phyloP scores from a whole-genome alignment of 78 protist genomes.

The Dictyostelium citrinum region DNA sequence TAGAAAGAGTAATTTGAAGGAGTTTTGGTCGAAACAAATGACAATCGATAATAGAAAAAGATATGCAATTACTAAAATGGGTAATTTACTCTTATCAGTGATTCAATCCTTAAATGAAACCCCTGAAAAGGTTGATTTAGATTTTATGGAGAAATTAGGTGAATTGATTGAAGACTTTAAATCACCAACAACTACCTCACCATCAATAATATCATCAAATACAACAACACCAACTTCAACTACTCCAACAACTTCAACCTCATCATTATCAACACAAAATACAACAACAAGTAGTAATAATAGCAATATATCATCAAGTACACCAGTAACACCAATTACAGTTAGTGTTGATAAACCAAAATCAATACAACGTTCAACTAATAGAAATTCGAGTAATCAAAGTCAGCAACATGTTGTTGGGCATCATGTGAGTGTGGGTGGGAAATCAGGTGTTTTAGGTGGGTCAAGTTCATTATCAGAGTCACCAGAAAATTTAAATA shows the following conservation, averaged over 20 bases:
- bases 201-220: not conserved
- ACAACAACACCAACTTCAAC: not conserved
- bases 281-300: not conserved
- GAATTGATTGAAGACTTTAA: slow-evolving; percentile 1
- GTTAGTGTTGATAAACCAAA: not conserved
- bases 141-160: slow-evolving; percentile 20
- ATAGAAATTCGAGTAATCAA: not conserved
- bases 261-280: not conserved
- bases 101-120: slow-evolving; percentile 25
- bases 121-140: slow-evolving; percentile 18
- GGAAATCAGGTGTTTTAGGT: not conserved
- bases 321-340: not conserved
- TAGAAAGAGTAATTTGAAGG: slow-evolving; percentile 26
- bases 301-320: not conserved
- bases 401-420: not conserved
- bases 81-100: not conserved
- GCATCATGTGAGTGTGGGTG: not conserved
- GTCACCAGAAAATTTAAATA: slow-evolving; percentile 20
- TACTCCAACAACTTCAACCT: not conserved
- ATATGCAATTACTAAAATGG: slow-evolving; percentile 22
- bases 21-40: slow-evolving; percentile 36
- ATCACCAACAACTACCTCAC: not conserved
- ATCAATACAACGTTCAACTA: not conserved
- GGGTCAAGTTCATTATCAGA: slow-evolving; percentile 10
- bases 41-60: slow-evolving; percentile 32